Percentiles rank a stretch among this genome's conserved stretches.
These are phyloP conservation scores for Cardamine resedifolia DNA, from an alignment of 345 rosid genomes.

Conservation along the genomic window DNA sequence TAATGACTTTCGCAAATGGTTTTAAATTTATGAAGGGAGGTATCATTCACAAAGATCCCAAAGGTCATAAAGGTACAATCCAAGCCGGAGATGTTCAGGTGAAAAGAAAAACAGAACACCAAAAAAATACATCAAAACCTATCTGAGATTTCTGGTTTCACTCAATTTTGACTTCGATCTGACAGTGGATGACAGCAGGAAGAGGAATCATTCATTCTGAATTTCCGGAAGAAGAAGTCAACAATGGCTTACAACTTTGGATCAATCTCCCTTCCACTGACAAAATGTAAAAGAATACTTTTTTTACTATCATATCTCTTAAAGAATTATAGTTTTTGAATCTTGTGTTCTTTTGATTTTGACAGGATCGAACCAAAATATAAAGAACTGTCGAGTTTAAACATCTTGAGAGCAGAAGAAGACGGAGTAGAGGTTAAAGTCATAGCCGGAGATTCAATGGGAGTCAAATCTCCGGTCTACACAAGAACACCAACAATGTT, in stretches of 20 bases:
- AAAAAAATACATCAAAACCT: background rate
- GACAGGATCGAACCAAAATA: conserved; percentile 82
- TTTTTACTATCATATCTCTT: background rate
- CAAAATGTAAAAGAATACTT: conserved; percentile 63
- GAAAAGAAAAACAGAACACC: background rate
- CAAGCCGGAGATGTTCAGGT: conserved; percentile 93
- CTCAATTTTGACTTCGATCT: background rate
- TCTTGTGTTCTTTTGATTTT: conserved; percentile 1
- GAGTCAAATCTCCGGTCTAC: conserved; percentile 59
- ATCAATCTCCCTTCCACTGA: conserved; percentile 77
- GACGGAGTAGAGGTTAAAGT: conserved; percentile 70
- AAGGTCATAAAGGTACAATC: conserved; percentile 73
- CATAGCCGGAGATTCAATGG: conserved; percentile 97
- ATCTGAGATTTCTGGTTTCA: background rate
- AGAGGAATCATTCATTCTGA: conserved; percentile 97
- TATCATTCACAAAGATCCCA: conserved; percentile 74
- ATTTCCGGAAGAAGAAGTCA: conserved; percentile 74
- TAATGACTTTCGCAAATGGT: background rate
- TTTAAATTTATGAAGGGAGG: conserved; percentile 56
- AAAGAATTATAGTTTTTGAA: background rate
- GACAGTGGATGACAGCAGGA: conserved; percentile 97
- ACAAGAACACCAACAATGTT: conserved; percentile 80
- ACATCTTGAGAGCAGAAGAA: conserved; percentile 56
- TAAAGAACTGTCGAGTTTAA: conserved; percentile 51
- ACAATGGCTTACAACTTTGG: conserved; percentile 95